Evolutionary conservation across 345 rosid genomes (phyloP), one percentile per base, ranked within the genome.

Genomic region (Gossypium raimondii): DNA sequence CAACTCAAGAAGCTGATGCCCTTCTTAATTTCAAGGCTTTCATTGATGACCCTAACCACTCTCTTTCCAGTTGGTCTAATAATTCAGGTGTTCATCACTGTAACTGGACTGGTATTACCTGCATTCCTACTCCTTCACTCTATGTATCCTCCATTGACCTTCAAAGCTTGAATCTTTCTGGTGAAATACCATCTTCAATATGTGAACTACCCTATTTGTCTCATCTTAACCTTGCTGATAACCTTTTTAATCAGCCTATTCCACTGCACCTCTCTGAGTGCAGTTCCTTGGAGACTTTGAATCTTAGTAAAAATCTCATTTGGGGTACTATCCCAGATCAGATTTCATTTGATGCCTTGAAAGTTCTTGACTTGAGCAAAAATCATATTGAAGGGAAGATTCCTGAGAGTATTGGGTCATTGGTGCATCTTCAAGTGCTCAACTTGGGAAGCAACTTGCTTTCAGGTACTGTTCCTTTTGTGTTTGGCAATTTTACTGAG

Each of bases 31-130:
- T 92, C 82, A 92, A 89, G 75, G 51, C 89, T 80, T 85, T 92
- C 85, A 78, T 90, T 77, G 79, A 83, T 77, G 98, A 94, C 82
- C 86, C 92, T n/a, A 85, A 81, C 58, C 69, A 77, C 75, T 84
- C 89, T 70, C 97, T 94, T 64, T 89, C 94, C 76, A 76, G 73
- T 69, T 94, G 97, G 98, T 86, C 91, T 51, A 83, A 77, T 73
- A 59, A 77, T 58, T 92, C 94, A 0, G 68, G 69, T 50, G 62
- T 64, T 74, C 97, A 87, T 67, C 81, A 86, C 79, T 94, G 98
- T 85, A 87, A 88, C 86, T 94, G 98, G 98, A 83, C 97, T 57
- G 98, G 97, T 25, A 78, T 94, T 70, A 82, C 88, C 14, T 94
- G 98, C 78, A 80, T 78, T 25, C 44, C 86, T 63, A 56, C 89